Base-by-base conservation (phyloP, 345 rosid genomes). In the Hibiscus tridactylites region DNA sequence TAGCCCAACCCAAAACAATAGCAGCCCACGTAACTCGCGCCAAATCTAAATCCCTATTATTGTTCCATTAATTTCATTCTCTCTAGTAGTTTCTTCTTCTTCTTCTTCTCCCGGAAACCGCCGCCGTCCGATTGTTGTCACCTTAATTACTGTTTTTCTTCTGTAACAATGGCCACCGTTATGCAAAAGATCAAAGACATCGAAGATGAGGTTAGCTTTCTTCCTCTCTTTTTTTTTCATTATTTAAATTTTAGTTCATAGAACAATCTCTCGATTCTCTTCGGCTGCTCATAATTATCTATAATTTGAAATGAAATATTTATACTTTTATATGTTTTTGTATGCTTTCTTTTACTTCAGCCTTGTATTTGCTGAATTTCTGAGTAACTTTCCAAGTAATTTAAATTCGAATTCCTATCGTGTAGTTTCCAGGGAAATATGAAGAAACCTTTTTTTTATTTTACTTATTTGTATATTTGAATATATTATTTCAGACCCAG, bases 101-200 rank as follows among this genome's bases (percentile, higher is more conserved):
- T 2, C 21, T n/a, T 6, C 19, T 6, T 24, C 59, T 2, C 31
- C 59, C 19, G 26, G 16, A 53, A 21, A 21, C 65, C 35, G 65
- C 49, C 35, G 46, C 68, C 50, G 68, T 17, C 75, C 9, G 35
- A 13, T 29, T 26, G 42, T 47, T 26, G 31, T 50, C 61, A 66
- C 61, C 61, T 61, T 37, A 53, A 16, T 46, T 19, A 33, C 19
- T 28, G 42, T 42, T 64, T 4, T 21, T 31, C 13, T 57, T 46
- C 76, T 61, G 76, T 75, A 73, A 80, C 61, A 78, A 90, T 90
- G 93, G 79, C 93, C 76, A 90, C 96, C 13, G 90, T 90, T 62
- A 90, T 90, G 96, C 87, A 82, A 82, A 90, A 90, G 76, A 90
- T 90, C 87, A 90, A 90, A 79, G 96, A 90, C 79, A 90, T 90